Conservation (phyloP, 345 rosid species). For the Lepidium africanum region DNA sequence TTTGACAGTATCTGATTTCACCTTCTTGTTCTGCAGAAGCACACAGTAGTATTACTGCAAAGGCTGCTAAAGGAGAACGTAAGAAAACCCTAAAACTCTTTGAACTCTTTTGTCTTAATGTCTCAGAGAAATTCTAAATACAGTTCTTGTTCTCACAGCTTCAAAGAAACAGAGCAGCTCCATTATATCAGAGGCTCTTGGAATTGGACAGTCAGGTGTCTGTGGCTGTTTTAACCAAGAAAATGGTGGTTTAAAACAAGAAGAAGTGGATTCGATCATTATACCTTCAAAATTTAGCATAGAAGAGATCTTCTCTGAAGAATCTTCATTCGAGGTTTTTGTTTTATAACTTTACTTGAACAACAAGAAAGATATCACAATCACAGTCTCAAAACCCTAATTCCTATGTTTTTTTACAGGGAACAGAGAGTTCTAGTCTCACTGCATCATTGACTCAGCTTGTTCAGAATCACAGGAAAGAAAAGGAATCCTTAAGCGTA, state of each 20-base stretch:
- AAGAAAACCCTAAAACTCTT: neutral
- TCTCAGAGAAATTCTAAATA: neutral
- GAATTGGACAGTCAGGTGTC: constrained; percentile 6
- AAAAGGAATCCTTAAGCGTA: neutral
- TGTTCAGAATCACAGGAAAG: constrained; percentile 20
- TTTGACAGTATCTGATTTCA: neutral
- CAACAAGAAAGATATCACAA: neutral
- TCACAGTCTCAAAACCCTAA: neutral
- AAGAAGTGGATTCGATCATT: neutral
- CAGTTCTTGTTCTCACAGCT: constrained; percentile 5
- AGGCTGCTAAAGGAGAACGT: neutral
- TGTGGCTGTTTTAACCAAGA: constrained; percentile 11
- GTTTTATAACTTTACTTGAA: neutral
- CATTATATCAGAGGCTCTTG: neutral
- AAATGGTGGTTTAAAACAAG: neutral
- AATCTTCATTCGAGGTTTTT: constrained; percentile 12
- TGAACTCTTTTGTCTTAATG: neutral
- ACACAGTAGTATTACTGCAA: neutral
- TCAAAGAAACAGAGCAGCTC: constrained; percentile 12
- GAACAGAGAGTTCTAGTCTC: constrained; percentile 17
- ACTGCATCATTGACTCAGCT: constrained; percentile 18
- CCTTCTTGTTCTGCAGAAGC: constrained; percentile 10
- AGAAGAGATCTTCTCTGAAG: constrained; percentile 22
- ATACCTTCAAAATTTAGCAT: constrained; percentile 16
- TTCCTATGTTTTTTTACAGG: neutral